Percentiles rank a stretch among this genome's conserved stretches.
These are phyloP conservation scores for Calonectria montana DNA, from an alignment of 2,329 filamentous ascomycete species.

Conservation along the genomic window DNA sequence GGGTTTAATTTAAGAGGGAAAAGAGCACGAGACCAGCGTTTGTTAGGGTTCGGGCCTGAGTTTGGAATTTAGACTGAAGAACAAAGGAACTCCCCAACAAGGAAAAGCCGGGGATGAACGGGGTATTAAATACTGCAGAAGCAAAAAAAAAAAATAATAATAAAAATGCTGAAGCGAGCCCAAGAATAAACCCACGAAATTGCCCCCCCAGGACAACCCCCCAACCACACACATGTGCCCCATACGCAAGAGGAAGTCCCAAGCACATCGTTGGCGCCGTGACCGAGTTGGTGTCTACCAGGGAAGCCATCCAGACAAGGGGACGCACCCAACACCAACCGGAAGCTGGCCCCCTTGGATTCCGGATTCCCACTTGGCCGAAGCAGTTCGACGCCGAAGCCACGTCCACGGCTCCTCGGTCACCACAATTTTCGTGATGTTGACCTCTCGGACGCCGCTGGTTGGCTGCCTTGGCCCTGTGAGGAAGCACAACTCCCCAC, in stretches of 20 bases:
- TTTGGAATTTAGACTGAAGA: neutral
- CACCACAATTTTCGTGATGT: neutral
- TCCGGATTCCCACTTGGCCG: constrained; percentile 15
- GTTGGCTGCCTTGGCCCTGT: constrained; percentile 6
- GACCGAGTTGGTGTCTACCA: constrained; percentile 11
- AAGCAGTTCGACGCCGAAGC: neutral
- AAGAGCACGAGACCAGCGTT: constrained; percentile 17
- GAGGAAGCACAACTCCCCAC: constrained; percentile 13
- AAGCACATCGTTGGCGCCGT: constrained; percentile 11
- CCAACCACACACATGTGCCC: neutral
- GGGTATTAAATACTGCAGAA: constrained; percentile 2
- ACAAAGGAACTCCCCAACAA: neutral
- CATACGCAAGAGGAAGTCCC: neutral
- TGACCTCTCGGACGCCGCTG: constrained; percentile 10
- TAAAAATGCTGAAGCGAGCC: neutral
- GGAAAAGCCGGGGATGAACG: neutral
- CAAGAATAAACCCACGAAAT: neutral
- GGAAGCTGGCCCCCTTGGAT: constrained; percentile 14
- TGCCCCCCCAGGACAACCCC: neutral
- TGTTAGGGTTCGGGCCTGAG: neutral
- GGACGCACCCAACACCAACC: constrained; percentile 18
- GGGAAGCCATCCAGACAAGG: constrained; percentile 22
- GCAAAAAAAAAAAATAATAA: neutral
- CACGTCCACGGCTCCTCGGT: neutral
- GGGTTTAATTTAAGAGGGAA: neutral